Percentiles rank a stretch among this genome's conserved stretches.
Conservation (phyloP, 129 eudicot genomes). For the Flaveria linearis region DNA sequence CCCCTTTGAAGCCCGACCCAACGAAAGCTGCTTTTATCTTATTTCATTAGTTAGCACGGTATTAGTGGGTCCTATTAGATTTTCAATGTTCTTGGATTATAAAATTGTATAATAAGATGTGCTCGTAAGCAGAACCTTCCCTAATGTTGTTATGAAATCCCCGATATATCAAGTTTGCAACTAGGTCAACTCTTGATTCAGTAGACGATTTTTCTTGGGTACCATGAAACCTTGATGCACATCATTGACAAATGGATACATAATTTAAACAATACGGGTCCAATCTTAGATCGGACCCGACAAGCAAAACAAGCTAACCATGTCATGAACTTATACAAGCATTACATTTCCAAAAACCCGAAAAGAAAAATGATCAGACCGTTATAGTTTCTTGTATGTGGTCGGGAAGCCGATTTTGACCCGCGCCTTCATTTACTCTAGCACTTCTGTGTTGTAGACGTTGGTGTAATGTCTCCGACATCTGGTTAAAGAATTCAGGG, state of each 20-base stretch:
- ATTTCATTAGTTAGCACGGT: no score
- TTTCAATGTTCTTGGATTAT: no score
- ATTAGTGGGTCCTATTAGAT: no score
- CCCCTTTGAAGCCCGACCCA: no score
- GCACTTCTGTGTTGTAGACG: slow-evolving; percentile 89
- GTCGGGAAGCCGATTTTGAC: slow-evolving; percentile 47
- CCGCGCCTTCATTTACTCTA: slow-evolving; percentile 60
- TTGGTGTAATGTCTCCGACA: slow-evolving; percentile 81
- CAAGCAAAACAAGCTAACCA: background rate
- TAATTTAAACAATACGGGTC: slow-evolving; percentile 4
- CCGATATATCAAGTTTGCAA: background rate
- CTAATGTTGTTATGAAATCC: background rate
- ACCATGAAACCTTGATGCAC: slow-evolving; percentile 19
- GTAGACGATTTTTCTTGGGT: background rate
- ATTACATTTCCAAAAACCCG: slow-evolving; percentile 23
- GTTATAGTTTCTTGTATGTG: slow-evolving; percentile 49
- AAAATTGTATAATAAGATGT: no score
- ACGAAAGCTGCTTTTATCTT: no score
- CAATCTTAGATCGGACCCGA: slow-evolving; percentile 32
- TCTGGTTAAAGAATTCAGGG: slow-evolving; percentile 62
- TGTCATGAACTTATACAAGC: slow-evolving; percentile 21
- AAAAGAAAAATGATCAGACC: slow-evolving; percentile 34
- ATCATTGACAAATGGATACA: slow-evolving; percentile 4
- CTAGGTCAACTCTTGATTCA: slow-evolving; percentile 18
- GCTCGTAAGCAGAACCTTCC: no score